A percentile compares a stretch with the other conserved stretches of the same genome.
Evolutionary conservation across 257 asterid genomes (phyloP).

Genomic region (Fraxinus excelsior): DNA sequence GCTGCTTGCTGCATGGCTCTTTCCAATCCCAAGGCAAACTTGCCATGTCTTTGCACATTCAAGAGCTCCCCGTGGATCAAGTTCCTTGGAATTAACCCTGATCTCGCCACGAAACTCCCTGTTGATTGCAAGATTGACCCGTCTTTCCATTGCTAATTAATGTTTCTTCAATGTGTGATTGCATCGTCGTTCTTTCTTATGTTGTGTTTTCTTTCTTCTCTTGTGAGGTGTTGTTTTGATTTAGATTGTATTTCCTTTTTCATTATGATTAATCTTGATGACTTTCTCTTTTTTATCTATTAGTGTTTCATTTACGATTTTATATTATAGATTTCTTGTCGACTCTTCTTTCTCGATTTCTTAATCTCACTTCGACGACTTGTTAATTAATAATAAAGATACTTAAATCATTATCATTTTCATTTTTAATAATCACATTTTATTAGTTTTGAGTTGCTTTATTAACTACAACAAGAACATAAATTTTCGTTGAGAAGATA

Average conservation of each 20-base stretch:
- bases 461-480: too few relatives aligned
- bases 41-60: not conserved
- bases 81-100: not conserved
- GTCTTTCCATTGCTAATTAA: conserved; percentile 3
- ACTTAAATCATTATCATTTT: too few relatives aligned
- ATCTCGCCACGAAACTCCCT: not conserved
- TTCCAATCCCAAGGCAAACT: not conserved
- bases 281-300: not conserved
- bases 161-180: not conserved
- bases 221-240: not conserved
- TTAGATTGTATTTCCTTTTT: not conserved
- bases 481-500: not conserved
- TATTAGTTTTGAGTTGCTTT: too few relatives aligned
- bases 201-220: not conserved
- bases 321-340: not conserved
- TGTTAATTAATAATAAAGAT: too few relatives aligned
- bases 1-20: not conserved
- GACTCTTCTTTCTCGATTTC: not conserved
- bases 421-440: too few relatives aligned
- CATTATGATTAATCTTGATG: not conserved
- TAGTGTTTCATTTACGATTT: not conserved
- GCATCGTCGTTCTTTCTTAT: not conserved
- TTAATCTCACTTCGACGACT: too few relatives aligned
- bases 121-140: not conserved
- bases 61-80: not conserved